phyloP scores from a whole-genome alignment of 1,284 basidiomycete species.

The Ganoderma boninense region DNA sequence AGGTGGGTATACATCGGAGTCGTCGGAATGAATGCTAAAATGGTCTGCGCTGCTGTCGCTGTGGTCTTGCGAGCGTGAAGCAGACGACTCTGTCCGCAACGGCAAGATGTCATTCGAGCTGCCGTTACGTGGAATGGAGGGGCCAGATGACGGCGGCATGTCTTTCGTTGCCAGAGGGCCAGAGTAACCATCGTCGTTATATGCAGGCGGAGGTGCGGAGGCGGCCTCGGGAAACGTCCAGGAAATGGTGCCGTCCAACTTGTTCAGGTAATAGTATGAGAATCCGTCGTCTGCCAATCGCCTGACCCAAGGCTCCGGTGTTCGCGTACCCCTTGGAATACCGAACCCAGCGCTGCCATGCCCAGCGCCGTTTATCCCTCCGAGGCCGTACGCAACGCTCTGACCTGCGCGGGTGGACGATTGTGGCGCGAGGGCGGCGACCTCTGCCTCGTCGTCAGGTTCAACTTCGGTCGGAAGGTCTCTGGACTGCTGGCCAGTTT shows the following conservation, averaged over 20 bases:
- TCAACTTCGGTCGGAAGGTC: constrained; percentile 84
- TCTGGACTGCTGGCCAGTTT: constrained; percentile 87
- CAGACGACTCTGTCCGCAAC: constrained; percentile 39
- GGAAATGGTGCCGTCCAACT: constrained; percentile 68
- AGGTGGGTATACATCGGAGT: constrained; percentile 75
- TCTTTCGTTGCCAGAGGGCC: constrained; percentile 18
- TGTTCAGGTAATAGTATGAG: constrained; percentile 84
- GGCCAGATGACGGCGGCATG: constrained; percentile 12
- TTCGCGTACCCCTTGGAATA: constrained; percentile 61
- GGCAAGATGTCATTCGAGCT: constrained; percentile 39
- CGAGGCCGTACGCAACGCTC: constrained; percentile 58
- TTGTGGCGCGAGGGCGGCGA: constrained; percentile 65
- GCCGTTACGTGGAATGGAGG: constrained; percentile 24
- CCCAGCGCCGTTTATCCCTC: constrained; percentile 28
- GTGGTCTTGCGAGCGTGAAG: constrained; percentile 37
- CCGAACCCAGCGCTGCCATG: constrained; percentile 64
- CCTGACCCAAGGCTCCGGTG: constrained; percentile 82
- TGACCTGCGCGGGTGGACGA: constrained; percentile 62
- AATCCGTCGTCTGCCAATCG: constrained; percentile 87
- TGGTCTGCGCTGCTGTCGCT: constrained; percentile 46
- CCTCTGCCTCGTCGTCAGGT: constrained; percentile 64
- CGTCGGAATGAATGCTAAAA: constrained; percentile 69
- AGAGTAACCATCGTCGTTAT: constrained; percentile 22
- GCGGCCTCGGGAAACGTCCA: constrained; percentile 66
- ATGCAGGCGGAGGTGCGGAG: constrained; percentile 19